Conservation (phyloP, 495 filamentous ascomycete species). For the Penicillium cosmopolitanum region DNA sequence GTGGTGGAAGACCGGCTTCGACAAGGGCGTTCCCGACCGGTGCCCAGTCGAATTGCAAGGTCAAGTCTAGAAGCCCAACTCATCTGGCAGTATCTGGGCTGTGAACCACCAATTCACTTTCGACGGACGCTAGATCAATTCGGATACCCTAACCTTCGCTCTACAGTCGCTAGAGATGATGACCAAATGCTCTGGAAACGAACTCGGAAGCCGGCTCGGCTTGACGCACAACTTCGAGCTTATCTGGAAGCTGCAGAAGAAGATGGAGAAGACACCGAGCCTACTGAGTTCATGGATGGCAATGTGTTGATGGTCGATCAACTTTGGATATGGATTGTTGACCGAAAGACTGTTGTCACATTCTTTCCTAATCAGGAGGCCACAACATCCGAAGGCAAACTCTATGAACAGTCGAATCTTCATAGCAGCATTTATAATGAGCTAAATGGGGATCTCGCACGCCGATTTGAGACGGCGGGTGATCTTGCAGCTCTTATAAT, state of each 20-base stretch:
- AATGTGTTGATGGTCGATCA: constrained; percentile 74
- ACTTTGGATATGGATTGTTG: constrained; percentile 69
- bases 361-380: constrained; percentile 58
- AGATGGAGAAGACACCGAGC: constrained; percentile 15
- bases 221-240: constrained; percentile 32
- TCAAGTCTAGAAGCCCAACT: constrained; percentile 60
- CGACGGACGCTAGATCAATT: constrained; percentile 69
- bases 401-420: constrained; percentile 65
- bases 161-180: constrained; percentile 64
- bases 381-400: constrained; percentile 53
- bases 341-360: constrained; percentile 60
- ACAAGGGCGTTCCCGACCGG: constrained; percentile 61
- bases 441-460: constrained; percentile 67
- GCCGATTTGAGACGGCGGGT: constrained; percentile 63
- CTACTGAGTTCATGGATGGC: constrained; percentile 51
- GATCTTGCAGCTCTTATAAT: constrained; percentile 66
- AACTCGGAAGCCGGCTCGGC: constrained; percentile 50
- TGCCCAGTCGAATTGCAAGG: constrained; percentile 55
- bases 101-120: constrained; percentile 65
- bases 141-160: constrained; percentile 64
- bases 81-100: constrained; percentile 68
- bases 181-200: constrained; percentile 75
- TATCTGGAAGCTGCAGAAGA: constrained; percentile 26
- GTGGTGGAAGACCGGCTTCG: constrained; percentile 56
- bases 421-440: constrained; percentile 69